Evolutionary conservation across 1,284 basidiomycete genomes (phyloP).

Genomic region (Cerioporus squamosus): DNA sequence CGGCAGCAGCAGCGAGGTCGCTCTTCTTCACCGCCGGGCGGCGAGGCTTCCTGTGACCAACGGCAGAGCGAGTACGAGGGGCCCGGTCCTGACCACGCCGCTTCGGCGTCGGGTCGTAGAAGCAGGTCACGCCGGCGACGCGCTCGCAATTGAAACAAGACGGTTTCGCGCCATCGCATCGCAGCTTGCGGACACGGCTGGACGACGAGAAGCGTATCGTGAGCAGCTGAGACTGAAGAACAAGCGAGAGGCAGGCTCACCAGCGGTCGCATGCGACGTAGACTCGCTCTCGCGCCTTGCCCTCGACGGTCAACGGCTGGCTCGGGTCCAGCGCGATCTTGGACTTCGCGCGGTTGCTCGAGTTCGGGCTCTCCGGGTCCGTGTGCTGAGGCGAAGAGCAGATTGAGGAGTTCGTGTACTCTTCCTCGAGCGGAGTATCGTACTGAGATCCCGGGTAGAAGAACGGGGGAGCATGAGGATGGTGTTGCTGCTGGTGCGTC

Average conservation of each 20-base stretch:
- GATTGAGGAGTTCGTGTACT: slow-evolving; percentile 3
- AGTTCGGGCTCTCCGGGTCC: slow-evolving; percentile 6
- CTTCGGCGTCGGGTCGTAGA: slow-evolving; percentile 14
- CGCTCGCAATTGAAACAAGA: slow-evolving; percentile 30
- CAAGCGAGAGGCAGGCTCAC: not conserved
- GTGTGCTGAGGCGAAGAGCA: slow-evolving; percentile 2
- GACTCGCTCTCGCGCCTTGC: slow-evolving; percentile 21
- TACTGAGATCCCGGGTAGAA: not conserved
- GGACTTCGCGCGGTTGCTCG: not conserved
- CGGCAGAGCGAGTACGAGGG: slow-evolving; percentile 22
- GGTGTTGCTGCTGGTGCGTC: not conserved
- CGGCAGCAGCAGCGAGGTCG: not conserved
- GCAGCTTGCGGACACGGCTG: slow-evolving; percentile 30
- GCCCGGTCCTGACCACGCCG: slow-evolving; percentile 24
- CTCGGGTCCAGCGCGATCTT: slow-evolving; percentile 15
- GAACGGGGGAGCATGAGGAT: not conserved
- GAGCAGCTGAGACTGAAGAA: not conserved
- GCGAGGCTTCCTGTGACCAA: slow-evolving; percentile 17
- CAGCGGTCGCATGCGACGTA: slow-evolving; percentile 24
- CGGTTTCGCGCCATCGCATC: slow-evolving; percentile 32
- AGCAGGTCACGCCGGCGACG: slow-evolving; percentile 12
- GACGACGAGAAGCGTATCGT: not conserved
- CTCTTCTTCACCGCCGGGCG: not conserved
- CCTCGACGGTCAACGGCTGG: slow-evolving; percentile 22
- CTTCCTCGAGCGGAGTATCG: not conserved